Evolutionary conservation across 2,329 filamentous ascomycete genomes (phyloP), one percentile per base, ranked within the genome.

Genomic region (Aureobasidium subglaciale): DNA sequence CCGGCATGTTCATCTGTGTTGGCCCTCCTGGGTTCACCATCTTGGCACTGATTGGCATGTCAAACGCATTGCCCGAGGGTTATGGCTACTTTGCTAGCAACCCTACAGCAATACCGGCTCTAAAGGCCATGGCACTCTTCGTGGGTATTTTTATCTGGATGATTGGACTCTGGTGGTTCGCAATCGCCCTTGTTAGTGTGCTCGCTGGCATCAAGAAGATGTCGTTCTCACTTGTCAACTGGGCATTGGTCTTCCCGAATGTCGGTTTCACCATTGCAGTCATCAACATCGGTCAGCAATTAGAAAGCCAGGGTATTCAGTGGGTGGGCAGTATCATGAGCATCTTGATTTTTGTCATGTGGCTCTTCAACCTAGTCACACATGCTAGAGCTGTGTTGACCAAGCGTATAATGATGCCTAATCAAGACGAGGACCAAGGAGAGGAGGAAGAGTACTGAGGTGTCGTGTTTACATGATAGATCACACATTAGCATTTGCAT

Each of bases 171-270:
- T 79, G 76, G 73, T 57, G 45, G 46, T 65, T 67, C 43, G 59
- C 57, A 25, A 59, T 67, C 22, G 60, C 62, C 4, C 18, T 58
- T 11, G 27, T 66, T n/a, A 55, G 50, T 16, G 55, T 62, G 2
- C 29, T 66, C 2, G 42, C 43, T 3, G 62, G 60, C 1, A 38
- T 58, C 4, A 59, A 50, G 13, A 48, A 59, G 13, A 65, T 65
- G 64, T 55, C 48, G 0, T 66, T 80, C 75, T 67, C 72, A 70
- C 30, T 70, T 73, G 42, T 72, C 62, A 53, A 34, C 15, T 84
- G 79, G 75, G 80, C 80, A 2, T 81, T 84, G 65, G 78, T 86
- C 25, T 86, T 86, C 63, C 83, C 83, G 5, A 86, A 86, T 58
- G 80, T 80, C 1, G 83, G 83, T 0, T 80, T 85, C 57, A 81